phyloP scores from a whole-genome alignment of 768 basidiomycete genomes.

The Suillus ampliporus region DNA sequence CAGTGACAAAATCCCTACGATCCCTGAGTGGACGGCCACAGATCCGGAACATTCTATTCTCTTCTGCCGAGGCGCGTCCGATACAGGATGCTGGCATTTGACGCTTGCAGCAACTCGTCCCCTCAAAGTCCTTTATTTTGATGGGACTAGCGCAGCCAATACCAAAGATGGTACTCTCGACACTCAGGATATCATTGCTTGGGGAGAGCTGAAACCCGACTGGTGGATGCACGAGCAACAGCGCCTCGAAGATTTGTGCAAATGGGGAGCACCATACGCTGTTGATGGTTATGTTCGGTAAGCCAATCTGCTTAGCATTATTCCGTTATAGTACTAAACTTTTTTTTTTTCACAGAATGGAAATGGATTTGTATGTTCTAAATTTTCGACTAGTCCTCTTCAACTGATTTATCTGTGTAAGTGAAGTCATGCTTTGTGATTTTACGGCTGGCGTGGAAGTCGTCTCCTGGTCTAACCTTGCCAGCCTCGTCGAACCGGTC shows the following conservation, averaged over 20 bases:
- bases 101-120: constrained; percentile 24
- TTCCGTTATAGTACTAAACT: not conserved
- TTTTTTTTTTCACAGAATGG: constrained; percentile 41
- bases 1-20: constrained; percentile 28
- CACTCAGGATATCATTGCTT: constrained; percentile 52
- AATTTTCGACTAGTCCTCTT: not conserved
- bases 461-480: constrained; percentile 38
- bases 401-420: constrained; percentile 17
- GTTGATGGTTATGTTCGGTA: constrained; percentile 45
- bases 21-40: constrained; percentile 41
- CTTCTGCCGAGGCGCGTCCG: constrained; percentile 36
- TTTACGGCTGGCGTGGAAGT: constrained; percentile 46
- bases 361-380: constrained; percentile 52
- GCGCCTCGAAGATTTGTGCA: constrained; percentile 46
- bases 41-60: constrained; percentile 45
- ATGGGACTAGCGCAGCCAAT: constrained; percentile 37
- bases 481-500: not conserved
- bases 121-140: constrained; percentile 40
- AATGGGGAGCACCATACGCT: constrained; percentile 46
- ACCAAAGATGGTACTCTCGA: constrained; percentile 38
- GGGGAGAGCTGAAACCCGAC: constrained; percentile 38
- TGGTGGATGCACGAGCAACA: constrained; percentile 35
- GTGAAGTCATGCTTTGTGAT: constrained; percentile 56
- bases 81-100: constrained; percentile 23
- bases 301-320: not conserved